Percentiles rank a stretch among this genome's conserved stretches.
These are phyloP conservation scores for Lodderomyces margitis DNA, from an alignment of 1,139 yeast species.

Conservation along the genomic window DNA sequence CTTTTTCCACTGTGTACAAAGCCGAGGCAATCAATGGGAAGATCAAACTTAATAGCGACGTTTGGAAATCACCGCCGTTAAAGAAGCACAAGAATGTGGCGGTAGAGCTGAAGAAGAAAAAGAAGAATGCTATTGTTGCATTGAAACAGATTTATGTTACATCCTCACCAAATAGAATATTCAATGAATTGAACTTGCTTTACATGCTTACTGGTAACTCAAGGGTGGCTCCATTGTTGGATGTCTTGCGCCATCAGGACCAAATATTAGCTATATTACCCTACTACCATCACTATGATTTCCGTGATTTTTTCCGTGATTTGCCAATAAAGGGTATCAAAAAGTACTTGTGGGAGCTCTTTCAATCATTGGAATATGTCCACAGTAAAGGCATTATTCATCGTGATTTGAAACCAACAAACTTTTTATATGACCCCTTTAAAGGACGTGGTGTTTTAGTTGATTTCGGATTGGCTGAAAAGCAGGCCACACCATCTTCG, in stretches of 20 bases:
- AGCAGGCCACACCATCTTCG: conserved; percentile 11
- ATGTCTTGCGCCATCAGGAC: conserved; percentile 83
- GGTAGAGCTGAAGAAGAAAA: neutral
- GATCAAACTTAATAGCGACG: conserved; percentile 36
- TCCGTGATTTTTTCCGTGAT: conserved; percentile 80
- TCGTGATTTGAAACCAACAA: conserved; percentile 88
- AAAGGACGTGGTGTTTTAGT: conserved; percentile 80
- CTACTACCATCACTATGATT: conserved; percentile 87
- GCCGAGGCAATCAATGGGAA: conserved; percentile 67
- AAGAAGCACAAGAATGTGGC: conserved; percentile 17
- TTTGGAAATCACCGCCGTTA: conserved; percentile 49
- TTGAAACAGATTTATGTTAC: conserved; percentile 92
- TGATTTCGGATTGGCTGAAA: conserved; percentile 90
- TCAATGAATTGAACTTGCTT: conserved; percentile 78
- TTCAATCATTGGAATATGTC: conserved; percentile 72
- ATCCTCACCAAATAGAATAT: conserved; percentile 87
- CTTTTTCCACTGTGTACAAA: conserved; percentile 86
- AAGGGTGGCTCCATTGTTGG: conserved; percentile 84
- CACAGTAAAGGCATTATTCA: conserved; percentile 79
- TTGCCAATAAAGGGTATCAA: conserved; percentile 78
- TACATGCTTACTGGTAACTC: conserved; percentile 66
- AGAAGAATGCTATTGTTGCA: conserved; percentile 67
- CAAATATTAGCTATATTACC: conserved; percentile 93
- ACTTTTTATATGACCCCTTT: conserved; percentile 76
- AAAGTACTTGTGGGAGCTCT: conserved; percentile 73